Percentiles rank a stretch among this genome's conserved stretches.
Evolutionary conservation across 768 basidiomycete species (phyloP).

Genomic region (Termitomyces sp.): DNA sequence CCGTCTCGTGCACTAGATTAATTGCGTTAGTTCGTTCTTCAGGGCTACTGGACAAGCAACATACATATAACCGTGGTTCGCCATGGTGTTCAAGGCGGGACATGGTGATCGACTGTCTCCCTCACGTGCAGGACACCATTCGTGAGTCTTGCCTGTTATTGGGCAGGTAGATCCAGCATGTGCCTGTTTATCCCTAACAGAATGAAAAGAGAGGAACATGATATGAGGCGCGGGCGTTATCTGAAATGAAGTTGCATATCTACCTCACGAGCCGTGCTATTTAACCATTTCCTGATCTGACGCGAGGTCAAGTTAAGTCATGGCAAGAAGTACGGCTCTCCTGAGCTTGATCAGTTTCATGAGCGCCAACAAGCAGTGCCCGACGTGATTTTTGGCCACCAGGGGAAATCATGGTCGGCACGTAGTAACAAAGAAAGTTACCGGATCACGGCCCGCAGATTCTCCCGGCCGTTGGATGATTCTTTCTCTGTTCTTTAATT

Average conservation of each 20-base stretch:
- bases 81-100: slow-evolving; percentile 68
- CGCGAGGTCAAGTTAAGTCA: neutral
- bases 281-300: neutral
- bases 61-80: slow-evolving; percentile 41
- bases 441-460: too few species aligned
- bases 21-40: neutral
- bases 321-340: too few species aligned
- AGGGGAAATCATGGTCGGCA: too few species aligned
- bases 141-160: slow-evolving; percentile 20
- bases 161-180: neutral
- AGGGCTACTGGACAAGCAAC: neutral
- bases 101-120: slow-evolving; percentile 62
- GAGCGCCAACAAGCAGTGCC: neutral
- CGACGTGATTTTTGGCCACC: neutral
- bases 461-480: too few species aligned
- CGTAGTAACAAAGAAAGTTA: too few species aligned
- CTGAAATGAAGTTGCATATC: neutral
- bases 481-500: neutral
- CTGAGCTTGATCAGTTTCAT: too few species aligned
- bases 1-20: neutral
- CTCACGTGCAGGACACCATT: slow-evolving; percentile 36
- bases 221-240: neutral
- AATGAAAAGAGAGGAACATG: neutral
- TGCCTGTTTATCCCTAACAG: neutral
- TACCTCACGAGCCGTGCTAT: neutral